phyloP scores from a whole-genome alignment of 2,329 filamentous ascomycete genomes.

The Fusarium sororula region DNA sequence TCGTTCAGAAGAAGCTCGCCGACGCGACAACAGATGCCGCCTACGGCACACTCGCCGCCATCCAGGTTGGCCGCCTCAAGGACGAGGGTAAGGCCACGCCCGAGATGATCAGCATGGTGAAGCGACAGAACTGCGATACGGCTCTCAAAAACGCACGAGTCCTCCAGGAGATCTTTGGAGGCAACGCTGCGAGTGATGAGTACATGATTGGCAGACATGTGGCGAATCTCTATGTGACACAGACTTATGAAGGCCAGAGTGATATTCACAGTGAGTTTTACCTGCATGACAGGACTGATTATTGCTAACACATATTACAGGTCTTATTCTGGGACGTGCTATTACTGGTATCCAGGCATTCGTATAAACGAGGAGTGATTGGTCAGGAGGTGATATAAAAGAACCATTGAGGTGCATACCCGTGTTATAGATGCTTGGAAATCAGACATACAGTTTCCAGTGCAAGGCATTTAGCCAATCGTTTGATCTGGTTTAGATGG shows the following conservation, averaged over 20 bases:
- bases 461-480: not conserved
- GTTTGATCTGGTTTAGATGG: not conserved
- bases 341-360: slow-evolving; percentile 84
- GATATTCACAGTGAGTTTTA: slow-evolving; percentile 87
- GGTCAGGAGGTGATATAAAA: slow-evolving; percentile 18
- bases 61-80: slow-evolving; percentile 92
- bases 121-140: slow-evolving; percentile 95
- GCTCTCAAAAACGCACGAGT: slow-evolving; percentile 81
- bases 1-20: slow-evolving; percentile 96
- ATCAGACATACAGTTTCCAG: slow-evolving; percentile 6
- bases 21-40: slow-evolving; percentile 92
- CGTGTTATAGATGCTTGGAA: slow-evolving; percentile 30
- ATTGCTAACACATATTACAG: slow-evolving; percentile 53
- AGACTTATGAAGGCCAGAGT: slow-evolving; percentile 98
- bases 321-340: slow-evolving; percentile 72
- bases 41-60: slow-evolving; percentile 87
- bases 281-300: not conserved
- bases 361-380: slow-evolving; percentile 55
- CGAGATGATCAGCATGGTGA: slow-evolving; percentile 98
- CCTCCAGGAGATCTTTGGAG: slow-evolving; percentile 95
- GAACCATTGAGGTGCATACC: slow-evolving; percentile 15
- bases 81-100: slow-evolving; percentile 87
- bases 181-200: slow-evolving; percentile 98
- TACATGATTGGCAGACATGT: slow-evolving; percentile 96
- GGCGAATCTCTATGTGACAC: slow-evolving; percentile 94